A percentile compares a stretch with the other conserved stretches of the same genome.
Evolutionary conservation across 2,329 filamentous ascomycete genomes (phyloP).

Genomic region (Epichloe typhina): DNA sequence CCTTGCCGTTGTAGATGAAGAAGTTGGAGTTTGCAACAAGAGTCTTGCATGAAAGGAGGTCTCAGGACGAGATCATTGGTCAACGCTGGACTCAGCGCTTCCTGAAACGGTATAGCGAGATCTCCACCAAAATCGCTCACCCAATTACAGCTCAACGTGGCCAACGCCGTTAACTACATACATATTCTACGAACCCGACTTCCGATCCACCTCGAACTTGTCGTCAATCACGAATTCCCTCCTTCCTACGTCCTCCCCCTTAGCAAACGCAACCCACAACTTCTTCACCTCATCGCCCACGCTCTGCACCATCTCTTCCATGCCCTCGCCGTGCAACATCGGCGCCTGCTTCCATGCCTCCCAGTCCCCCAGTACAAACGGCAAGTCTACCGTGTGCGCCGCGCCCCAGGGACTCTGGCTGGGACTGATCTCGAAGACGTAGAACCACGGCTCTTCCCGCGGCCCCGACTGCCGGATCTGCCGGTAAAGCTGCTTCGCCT

Average conservation of each 20-base stretch:
- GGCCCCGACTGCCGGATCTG: neutral
- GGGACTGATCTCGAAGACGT: slow-evolving; percentile 5
- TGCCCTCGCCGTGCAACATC: slow-evolving; percentile 6
- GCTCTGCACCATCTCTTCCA: slow-evolving; percentile 1
- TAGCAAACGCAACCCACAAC: no score
- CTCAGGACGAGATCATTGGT: no score
- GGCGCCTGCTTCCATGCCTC: slow-evolving; percentile 10
- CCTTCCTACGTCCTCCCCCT: neutral
- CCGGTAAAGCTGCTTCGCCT: no score
- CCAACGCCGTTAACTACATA: no score
- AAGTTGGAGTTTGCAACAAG: no score
- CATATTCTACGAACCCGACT: no score
- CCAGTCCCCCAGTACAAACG: neutral
- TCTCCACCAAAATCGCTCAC: no score
- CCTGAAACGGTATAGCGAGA: no score
- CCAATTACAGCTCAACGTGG: no score
- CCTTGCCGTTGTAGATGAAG: no score
- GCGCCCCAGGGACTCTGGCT: slow-evolving; percentile 3
- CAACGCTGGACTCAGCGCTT: no score
- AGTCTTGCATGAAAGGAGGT: no score
- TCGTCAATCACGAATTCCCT: slow-evolving; percentile 1
- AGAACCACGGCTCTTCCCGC: slow-evolving; percentile 4
- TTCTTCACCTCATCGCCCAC: neutral
- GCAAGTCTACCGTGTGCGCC: slow-evolving; percentile 9
- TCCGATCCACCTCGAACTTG: neutral